Percentiles rank a stretch among this genome's conserved stretches.
These are phyloP conservation scores for Spongispora temasekensis DNA, from an alignment of 1,284 basidiomycete genomes.

Conservation along the genomic window DNA sequence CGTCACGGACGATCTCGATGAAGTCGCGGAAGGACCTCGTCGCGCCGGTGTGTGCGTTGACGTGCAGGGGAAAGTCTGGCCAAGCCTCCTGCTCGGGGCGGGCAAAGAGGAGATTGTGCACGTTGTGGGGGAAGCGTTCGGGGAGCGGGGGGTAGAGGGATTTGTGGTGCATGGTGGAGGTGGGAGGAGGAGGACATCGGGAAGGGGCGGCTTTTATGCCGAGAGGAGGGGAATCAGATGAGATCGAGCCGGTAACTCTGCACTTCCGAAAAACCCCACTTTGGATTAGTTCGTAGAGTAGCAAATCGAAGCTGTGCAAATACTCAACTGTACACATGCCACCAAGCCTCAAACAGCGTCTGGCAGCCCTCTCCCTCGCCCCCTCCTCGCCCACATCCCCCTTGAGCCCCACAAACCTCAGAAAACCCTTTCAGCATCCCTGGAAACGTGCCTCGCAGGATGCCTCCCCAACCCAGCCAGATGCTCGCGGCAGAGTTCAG, in stretches of 20 bases:
- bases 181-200: not conserved
- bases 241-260: no score
- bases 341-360: constrained; percentile 56
- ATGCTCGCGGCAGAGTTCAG: constrained; percentile 52
- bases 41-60: constrained; percentile 57
- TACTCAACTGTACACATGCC: constrained; percentile 21
- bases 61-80: constrained; percentile 55
- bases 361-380: constrained; percentile 56
- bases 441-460: constrained; percentile 24
- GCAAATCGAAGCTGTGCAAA: no score
- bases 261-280: no score
- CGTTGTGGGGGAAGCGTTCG: constrained; percentile 49
- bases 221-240: not conserved
- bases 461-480: constrained; percentile 19
- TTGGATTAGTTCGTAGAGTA: no score
- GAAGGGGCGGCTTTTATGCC: constrained; percentile 16
- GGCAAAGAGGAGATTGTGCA: constrained; percentile 56
- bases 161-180: constrained; percentile 40
- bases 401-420: constrained; percentile 30
- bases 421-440: constrained; percentile 36
- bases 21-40: constrained; percentile 51
- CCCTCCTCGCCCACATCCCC: constrained; percentile 47
- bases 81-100: constrained; percentile 52
- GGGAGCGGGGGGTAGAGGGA: constrained; percentile 42
- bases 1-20: constrained; percentile 50